Base-by-base conservation (phyloP, 768 basidiomycete species). In the Tremella mesenterica region DNA sequence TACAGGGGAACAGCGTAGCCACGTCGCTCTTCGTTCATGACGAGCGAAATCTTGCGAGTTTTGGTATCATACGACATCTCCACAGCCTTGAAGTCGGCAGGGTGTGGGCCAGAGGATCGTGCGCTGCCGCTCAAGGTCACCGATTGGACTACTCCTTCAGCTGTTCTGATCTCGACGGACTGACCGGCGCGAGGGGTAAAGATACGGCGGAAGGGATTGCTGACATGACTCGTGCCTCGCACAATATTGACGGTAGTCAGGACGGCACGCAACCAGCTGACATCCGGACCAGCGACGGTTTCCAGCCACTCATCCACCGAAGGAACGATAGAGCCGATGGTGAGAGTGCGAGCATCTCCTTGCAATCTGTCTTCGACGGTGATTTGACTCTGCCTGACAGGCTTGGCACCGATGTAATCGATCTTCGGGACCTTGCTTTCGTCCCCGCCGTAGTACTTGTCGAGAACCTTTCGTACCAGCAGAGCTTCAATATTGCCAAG, bases 181-280 rank as follows among this genome's bases (percentile, higher is more conserved):
- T 97, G 93, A 9, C 81, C 80, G 16, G 70, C 67, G 46, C 92
- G 85, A 50, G 93, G 91, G 29, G 82, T 79, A 56, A 97, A 86
- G 23, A 95, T 77, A 39, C 90, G 84, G 62, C 84, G 81, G 61
- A 96, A 79, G 28, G 89, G 90, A 74, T 97, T 96, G 63, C 88
- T 82, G 61, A 95, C 76, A 74, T 90, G 91, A 3, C 83, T 80
- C 1, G 79, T 78, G 30, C 89, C 95, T 67, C 90, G 93, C 21
- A 93, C 85, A 61, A 96, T 82, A 53, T 82, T 91, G 45, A 80
- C 78, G 3, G 87, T 87, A 1, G 83, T 81, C 51, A 92, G 74
- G 50, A 95, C 79, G 5, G 95, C 93, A 44, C 84, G 79, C 39
- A 91, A 77, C 95, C 95, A 97, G 70, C 76, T 81, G 50, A 91